phyloP scores from a whole-genome alignment of 331 rosid genomes.

The Prunus yedoensis region DNA sequence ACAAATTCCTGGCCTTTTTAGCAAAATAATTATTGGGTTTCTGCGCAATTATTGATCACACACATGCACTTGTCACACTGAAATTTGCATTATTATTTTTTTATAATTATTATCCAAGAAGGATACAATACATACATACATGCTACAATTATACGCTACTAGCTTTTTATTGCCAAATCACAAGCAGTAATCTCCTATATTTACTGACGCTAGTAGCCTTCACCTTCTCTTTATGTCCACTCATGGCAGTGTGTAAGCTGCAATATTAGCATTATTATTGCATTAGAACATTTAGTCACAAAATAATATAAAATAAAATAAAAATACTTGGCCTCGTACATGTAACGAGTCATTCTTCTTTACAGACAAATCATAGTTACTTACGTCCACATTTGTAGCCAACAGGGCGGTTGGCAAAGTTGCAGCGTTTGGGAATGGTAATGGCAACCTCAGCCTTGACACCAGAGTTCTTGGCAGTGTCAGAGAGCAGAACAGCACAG shows the following conservation, averaged over 20 bases:
- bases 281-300: background rate
- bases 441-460: constrained; percentile 43
- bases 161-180: constrained; percentile 7
- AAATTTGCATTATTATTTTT: no score
- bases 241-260: constrained; percentile 66
- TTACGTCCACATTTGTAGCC: constrained; percentile 77
- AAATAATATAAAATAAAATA: background rate
- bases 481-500: constrained; percentile 62
- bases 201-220: constrained; percentile 19
- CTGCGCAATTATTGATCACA: no score
- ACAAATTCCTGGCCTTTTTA: no score
- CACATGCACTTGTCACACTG: no score
- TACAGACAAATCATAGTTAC: background rate
- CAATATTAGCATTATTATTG: constrained; percentile 18
- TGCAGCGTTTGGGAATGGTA: constrained; percentile 74
- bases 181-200: constrained; percentile 7
- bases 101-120: no score
- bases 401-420: constrained; percentile 56
- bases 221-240: constrained; percentile 1
- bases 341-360: no score
- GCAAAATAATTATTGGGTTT: no score
- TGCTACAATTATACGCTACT: no score
- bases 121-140: no score
- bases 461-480: constrained; percentile 44
- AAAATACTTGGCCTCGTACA: no score